phyloP scores from a whole-genome alignment of 108 stramenopile species.

The Fistulifera solaris region DNA sequence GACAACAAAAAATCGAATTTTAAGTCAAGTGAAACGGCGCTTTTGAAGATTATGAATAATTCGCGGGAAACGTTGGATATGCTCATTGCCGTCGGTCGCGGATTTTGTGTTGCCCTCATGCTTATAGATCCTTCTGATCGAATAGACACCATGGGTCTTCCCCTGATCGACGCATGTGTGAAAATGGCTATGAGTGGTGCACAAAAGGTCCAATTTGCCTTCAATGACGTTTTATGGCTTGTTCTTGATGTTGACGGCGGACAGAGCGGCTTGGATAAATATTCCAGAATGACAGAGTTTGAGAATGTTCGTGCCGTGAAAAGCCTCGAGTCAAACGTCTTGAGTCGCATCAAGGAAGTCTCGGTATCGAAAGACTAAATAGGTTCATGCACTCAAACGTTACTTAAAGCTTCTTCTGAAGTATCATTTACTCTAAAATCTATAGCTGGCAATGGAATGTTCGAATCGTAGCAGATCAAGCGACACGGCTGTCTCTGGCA shows the following conservation, averaged over 20 bases:
- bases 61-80: slow-evolving; percentile 59
- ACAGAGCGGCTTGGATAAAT: slow-evolving; percentile 59
- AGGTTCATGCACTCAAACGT: no score
- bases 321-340: slow-evolving; percentile 66
- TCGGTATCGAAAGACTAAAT: slow-evolving; percentile 25
- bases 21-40: slow-evolving; percentile 32
- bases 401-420: no score
- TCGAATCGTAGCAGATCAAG: no score
- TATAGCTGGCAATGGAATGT: no score
- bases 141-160: slow-evolving; percentile 42
- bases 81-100: slow-evolving; percentile 51
- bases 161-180: slow-evolving; percentile 54
- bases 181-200: slow-evolving; percentile 67
- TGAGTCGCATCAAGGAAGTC: slow-evolving; percentile 58
- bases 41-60: slow-evolving; percentile 46
- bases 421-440: no score
- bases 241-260: slow-evolving; percentile 68
- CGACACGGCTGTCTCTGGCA: no score
- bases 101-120: slow-evolving; percentile 57
- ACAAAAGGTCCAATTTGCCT: slow-evolving; percentile 75
- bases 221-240: slow-evolving; percentile 82
- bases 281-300: slow-evolving; percentile 53
- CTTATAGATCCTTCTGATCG: slow-evolving; percentile 29
- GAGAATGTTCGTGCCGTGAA: slow-evolving; percentile 72
- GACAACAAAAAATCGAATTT: slow-evolving; percentile 34